Evolutionary conservation across 208 protist species (phyloP), one percentile per base, ranked within the genome.

Genomic region (Wallacemonas sp.): DNA sequence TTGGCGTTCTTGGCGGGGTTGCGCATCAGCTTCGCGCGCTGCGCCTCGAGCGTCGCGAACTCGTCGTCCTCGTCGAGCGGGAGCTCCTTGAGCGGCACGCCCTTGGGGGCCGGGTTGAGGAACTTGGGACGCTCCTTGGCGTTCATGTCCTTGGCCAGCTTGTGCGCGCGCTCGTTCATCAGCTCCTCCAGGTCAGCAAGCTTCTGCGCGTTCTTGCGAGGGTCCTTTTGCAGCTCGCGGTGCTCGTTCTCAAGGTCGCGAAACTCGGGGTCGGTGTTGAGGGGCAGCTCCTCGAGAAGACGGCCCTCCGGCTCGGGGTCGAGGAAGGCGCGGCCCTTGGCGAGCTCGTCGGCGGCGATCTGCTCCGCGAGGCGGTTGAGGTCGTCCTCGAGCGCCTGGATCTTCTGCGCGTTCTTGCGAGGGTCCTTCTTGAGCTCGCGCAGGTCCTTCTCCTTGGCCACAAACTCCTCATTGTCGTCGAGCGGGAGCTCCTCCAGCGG

Each of bases 141-240:
- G 50, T 87, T 83, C 65, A 92, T 84, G 38, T 74, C 78, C 71
- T 92, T 83, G 23, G 85, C 83, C 29, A 94, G 69, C 62, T 87
- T 68, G 57, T 88, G 71, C 31, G 85, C 82, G 48, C 83, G 83
- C 61, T 87, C 80, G 68, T 92, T 92, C 82, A 94, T 88, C 20
- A 84, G 64, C 61, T 91, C 85, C 74, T 91, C 78, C 12, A 91
- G 64, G 48, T 89, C 87, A 28, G 77, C 77, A 39, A 91, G 61
- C 41, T 74, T 72, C 68, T 89, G 66, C 29, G 55, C 70, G 49
- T 91, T 92, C 44, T 67, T 59, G 55, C 71, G 70, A 41, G 72
- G 65, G 64, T 80, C 75, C 61, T 83, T 84, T 54, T 82, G 77
- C 26, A 91, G 72, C 14, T 83, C 79, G 69, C 82, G 81, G 62